phyloP scores from a whole-genome alignment of 306 rosid species.

The Cicer pinnatifidum region DNA sequence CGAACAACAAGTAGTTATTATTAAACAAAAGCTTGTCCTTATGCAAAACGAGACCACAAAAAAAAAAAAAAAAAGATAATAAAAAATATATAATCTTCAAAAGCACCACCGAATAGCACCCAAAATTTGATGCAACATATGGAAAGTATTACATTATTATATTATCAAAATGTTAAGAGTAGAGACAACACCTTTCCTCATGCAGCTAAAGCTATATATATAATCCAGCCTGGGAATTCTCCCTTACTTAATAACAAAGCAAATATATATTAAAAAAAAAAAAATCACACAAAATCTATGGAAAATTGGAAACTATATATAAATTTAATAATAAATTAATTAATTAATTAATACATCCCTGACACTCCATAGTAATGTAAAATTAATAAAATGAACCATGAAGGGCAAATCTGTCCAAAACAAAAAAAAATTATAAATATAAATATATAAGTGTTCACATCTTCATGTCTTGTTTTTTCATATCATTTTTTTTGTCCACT shows the following conservation, averaged over 20 bases:
- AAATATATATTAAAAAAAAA: conserved; percentile 34
- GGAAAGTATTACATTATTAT: background rate
- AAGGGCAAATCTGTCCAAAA: conserved; percentile 53
- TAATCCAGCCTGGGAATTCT: conserved; percentile 36
- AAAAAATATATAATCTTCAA: conserved; percentile 27
- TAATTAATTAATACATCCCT: background rate
- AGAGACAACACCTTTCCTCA: conserved; percentile 47
- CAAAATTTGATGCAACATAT: background rate
- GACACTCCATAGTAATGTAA: background rate
- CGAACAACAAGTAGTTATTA: conserved; percentile 23
- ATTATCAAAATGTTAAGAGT: background rate
- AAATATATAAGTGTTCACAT: conserved; percentile 14
- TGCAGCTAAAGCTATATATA: conserved; percentile 34
- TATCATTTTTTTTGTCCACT: conserved; percentile 2
- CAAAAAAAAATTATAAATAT: background rate
- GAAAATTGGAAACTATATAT: conserved; percentile 3
- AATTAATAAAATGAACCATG: conserved; percentile 2
- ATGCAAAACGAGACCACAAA: background rate
- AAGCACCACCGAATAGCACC: conserved; percentile 43
- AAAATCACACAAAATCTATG: background rate
- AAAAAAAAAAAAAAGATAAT: background rate
- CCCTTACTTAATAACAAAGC: conserved; percentile 45
- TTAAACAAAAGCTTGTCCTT: background rate
- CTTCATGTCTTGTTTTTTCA: conserved; percentile 40
- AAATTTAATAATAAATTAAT: background rate